These are phyloP conservation scores for Eutrema yunnanense DNA, from an alignment of 345 rosid genomes.

Conservation along the genomic window DNA sequence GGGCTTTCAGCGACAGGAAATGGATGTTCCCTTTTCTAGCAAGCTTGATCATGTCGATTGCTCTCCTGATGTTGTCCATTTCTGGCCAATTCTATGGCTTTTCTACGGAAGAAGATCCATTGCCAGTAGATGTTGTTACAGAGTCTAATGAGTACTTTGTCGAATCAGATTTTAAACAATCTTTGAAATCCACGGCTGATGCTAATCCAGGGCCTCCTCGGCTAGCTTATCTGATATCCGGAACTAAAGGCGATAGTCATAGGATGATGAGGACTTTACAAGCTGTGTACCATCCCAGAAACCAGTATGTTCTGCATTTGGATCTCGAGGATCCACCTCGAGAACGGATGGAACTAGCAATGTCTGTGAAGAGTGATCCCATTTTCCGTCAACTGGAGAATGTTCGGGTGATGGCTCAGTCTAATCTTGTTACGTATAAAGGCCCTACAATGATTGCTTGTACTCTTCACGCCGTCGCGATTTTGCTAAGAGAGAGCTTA, in stretches of 20 bases:
- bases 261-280: slow-evolving; percentile 94
- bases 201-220: slow-evolving; percentile 50
- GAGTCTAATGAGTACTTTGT: slow-evolving; percentile 59
- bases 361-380: slow-evolving; percentile 62
- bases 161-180: slow-evolving; percentile 50
- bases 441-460: slow-evolving; percentile 95
- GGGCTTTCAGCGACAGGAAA: slow-evolving; percentile 60
- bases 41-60: slow-evolving; percentile 58
- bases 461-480: slow-evolving; percentile 87
- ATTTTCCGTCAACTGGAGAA: slow-evolving; percentile 71
- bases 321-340: slow-evolving; percentile 94
- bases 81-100: slow-evolving; percentile 39
- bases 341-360: slow-evolving; percentile 68
- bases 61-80: slow-evolving; percentile 40
- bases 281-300: slow-evolving; percentile 92
- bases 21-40: slow-evolving; percentile 81
- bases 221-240: slow-evolving; percentile 86
- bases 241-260: slow-evolving; percentile 89
- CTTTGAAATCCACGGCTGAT: not conserved
- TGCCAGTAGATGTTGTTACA: slow-evolving; percentile 43
- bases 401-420: slow-evolving; percentile 85
- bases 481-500: slow-evolving; percentile 72
- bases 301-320: slow-evolving; percentile 87
- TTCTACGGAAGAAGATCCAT: slow-evolving; percentile 35
- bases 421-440: slow-evolving; percentile 85